A percentile compares a stretch with the other conserved stretches of the same genome.
phyloP scores from a whole-genome alignment of 257 asterid species.

The Nicotiana tomentosiformis region DNA sequence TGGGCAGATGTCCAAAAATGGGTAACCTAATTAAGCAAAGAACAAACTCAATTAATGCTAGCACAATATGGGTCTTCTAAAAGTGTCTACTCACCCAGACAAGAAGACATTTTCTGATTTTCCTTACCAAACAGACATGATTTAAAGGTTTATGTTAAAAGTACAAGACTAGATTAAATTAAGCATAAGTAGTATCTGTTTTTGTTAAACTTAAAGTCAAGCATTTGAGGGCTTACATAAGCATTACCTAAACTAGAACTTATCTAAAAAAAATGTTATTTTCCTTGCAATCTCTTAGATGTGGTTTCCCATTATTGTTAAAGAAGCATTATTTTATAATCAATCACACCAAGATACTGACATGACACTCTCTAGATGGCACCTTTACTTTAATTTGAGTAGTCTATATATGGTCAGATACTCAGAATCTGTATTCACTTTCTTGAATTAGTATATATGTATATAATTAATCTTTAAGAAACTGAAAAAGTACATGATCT shows the following conservation, averaged over 20 bases:
- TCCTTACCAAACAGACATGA: slow-evolving; percentile 7
- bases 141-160: not conserved
- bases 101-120: not conserved
- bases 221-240: not conserved
- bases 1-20: not conserved
- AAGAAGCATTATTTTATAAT: not conserved
- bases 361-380: not conserved
- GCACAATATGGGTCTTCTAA: not conserved
- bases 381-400: not conserved
- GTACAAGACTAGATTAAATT: too few species aligned
- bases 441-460: not conserved
- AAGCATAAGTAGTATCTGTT: too few species aligned
- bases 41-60: not conserved
- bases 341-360: not conserved
- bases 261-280: not conserved
- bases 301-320: not conserved
- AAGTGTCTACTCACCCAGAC: slow-evolving; percentile 7
- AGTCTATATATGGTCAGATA: not conserved
- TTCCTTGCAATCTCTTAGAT: not conserved
- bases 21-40: not conserved
- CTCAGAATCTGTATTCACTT: not conserved
- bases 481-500: not conserved
- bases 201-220: not conserved
- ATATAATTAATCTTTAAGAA: not conserved
- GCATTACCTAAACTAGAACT: slow-evolving; percentile 6